Conservation (phyloP, 345 rosid genomes). For the Populus alba region DNA sequence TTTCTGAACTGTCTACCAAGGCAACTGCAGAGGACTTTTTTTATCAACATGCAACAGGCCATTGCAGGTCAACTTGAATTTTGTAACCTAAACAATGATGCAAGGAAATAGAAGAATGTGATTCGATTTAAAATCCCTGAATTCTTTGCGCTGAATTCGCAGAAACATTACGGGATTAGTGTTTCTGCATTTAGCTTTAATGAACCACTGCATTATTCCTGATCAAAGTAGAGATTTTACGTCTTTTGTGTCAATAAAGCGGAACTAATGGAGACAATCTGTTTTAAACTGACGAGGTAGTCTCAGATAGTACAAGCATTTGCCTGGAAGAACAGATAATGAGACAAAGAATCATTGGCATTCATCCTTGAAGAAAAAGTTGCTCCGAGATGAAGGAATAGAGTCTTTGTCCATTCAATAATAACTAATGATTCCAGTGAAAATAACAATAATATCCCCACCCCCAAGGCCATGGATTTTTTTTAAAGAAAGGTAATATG, state of each 20-base stretch:
- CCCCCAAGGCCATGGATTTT: too few species aligned
- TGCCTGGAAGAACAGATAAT: slow-evolving; percentile 95
- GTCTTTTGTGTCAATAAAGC: background rate
- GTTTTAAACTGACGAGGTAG: slow-evolving; percentile 50
- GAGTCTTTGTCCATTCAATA: slow-evolving; percentile 1
- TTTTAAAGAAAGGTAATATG: too few species aligned
- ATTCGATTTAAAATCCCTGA: too few species aligned
- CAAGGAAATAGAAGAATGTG: background rate
- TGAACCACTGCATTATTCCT: background rate
- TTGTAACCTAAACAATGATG: background rate
- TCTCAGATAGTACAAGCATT: slow-evolving; percentile 68
- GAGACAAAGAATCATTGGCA: slow-evolving; percentile 95
- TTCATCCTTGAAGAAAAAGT: slow-evolving; percentile 70
- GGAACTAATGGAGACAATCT: background rate
- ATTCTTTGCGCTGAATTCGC: background rate
- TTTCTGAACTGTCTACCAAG: background rate
- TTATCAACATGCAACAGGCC: background rate
- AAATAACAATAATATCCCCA: too few species aligned
- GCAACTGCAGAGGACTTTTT: background rate
- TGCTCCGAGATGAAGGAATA: slow-evolving; percentile 38
- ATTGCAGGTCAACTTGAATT: background rate
- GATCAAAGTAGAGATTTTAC: too few species aligned
- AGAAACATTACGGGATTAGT: background rate
- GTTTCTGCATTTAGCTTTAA: background rate
- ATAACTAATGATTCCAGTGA: too few species aligned